These are phyloP conservation scores for Waltergamsia citrina DNA, from an alignment of 2,329 filamentous ascomycete genomes.

Conservation along the genomic window DNA sequence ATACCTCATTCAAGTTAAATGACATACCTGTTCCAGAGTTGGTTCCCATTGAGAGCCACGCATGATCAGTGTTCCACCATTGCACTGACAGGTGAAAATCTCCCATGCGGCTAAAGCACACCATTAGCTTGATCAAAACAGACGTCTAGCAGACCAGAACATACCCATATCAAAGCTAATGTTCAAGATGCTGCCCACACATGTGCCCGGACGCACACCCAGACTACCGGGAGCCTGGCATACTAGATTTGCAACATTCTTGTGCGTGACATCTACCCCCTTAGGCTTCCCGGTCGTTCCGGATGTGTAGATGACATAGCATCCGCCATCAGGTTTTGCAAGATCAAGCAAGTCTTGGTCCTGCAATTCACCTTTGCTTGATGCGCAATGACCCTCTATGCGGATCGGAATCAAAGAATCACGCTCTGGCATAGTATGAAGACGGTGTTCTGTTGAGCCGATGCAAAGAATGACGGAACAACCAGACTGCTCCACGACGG, in stretches of 20 bases:
- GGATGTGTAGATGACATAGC: slow-evolving; percentile 10
- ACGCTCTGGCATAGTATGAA: slow-evolving; percentile 14
- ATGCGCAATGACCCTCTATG: slow-evolving; percentile 15
- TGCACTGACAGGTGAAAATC: slow-evolving; percentile 35
- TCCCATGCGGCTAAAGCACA: slow-evolving; percentile 37
- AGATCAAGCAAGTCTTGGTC: slow-evolving; percentile 13
- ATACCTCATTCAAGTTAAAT: neutral
- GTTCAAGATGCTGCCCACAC: slow-evolving; percentile 37
- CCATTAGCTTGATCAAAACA: too few relatives aligned
- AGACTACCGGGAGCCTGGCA: slow-evolving; percentile 28
- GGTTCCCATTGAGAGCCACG: slow-evolving; percentile 26
- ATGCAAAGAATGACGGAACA: slow-evolving; percentile 37
- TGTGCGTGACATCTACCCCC: slow-evolving; percentile 8
- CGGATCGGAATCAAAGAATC: slow-evolving; percentile 11
- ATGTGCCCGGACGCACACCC: slow-evolving; percentile 28
- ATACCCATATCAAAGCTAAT: slow-evolving; percentile 43
- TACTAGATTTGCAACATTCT: slow-evolving; percentile 7
- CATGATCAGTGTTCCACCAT: slow-evolving; percentile 35
- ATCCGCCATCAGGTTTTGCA: slow-evolving; percentile 4
- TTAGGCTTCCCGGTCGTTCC: slow-evolving; percentile 8
- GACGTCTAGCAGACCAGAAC: slow-evolving; percentile 8
- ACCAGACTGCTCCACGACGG: slow-evolving; percentile 37
- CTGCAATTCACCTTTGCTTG: slow-evolving; percentile 2
- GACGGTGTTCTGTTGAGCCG: slow-evolving; percentile 21
- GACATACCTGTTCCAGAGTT: slow-evolving; percentile 27